Evolutionary conservation across 2,329 filamentous ascomycete species (phyloP).

Genomic region (Cordyceps militaris): DNA sequence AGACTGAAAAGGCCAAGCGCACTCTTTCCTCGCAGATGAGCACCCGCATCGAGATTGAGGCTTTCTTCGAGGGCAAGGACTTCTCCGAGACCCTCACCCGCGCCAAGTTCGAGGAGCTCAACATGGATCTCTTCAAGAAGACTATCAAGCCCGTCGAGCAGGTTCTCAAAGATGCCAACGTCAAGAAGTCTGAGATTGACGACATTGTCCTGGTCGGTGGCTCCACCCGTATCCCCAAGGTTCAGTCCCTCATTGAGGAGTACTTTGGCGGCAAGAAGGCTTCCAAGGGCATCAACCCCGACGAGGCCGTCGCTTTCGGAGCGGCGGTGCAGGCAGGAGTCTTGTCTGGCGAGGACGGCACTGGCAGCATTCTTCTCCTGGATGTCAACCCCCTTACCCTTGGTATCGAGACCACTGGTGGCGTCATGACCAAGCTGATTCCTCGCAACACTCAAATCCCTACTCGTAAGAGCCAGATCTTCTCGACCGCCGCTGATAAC

Average conservation of each 20-base stretch:
- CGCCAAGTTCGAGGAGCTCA: slow-evolving; percentile 98
- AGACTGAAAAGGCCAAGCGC: slow-evolving; percentile 99
- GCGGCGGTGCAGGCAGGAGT: slow-evolving; percentile 96
- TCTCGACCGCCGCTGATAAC: slow-evolving; percentile 95
- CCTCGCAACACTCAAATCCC: slow-evolving; percentile 91
- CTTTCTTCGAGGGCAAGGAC: slow-evolving; percentile 93
- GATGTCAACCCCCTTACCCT: slow-evolving; percentile 95
- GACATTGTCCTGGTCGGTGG: slow-evolving; percentile 98
- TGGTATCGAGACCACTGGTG: slow-evolving; percentile 94
- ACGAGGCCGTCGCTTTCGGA: slow-evolving; percentile 97
- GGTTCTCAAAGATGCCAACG: slow-evolving; percentile 95
- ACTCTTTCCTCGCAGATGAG: slow-evolving; percentile 92
- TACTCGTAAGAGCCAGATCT: slow-evolving; percentile 95
- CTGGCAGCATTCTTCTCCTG: slow-evolving; percentile 81
- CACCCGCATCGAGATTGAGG: slow-evolving; percentile 91
- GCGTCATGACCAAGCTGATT: slow-evolving; percentile 96
- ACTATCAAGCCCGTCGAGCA: slow-evolving; percentile 98
- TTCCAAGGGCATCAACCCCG: slow-evolving; percentile 98
- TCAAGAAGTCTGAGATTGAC: slow-evolving; percentile 90
- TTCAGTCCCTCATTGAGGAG: slow-evolving; percentile 88
- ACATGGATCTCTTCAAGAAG: slow-evolving; percentile 99
- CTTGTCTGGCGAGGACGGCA: slow-evolving; percentile 78
- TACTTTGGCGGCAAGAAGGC: slow-evolving; percentile 95
- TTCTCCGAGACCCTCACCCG: slow-evolving; percentile 97
- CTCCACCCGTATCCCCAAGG: slow-evolving; percentile 98